Evolutionary conservation across 192 early-diverging fungal genomes (phyloP), one percentile per base, ranked within the genome.

Genomic region (Coemansia sp.): DNA sequence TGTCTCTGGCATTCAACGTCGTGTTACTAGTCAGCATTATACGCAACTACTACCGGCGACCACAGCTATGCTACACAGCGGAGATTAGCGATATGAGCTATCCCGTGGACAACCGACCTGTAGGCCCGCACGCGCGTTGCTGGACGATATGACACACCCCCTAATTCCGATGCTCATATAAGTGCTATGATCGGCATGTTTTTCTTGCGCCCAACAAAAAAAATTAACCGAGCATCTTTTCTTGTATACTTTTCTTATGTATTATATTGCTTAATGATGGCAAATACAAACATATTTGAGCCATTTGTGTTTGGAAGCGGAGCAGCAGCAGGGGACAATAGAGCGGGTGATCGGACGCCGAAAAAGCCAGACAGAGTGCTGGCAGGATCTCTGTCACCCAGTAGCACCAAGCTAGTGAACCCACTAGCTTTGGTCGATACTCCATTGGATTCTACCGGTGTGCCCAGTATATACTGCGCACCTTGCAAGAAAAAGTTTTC

Each of bases 401-500:
- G 65, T 64, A 78, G 68, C 48, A 78, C 77, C 12, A 63, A 59
- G 4, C 68, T 78, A 5, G 61, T 74, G 4, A 58, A 62, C 36
- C 67, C 73, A 8, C 44, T 53, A 14, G 19, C 41, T 11, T 31
- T 63, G 38, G 39, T 45, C 3, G 50, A 57, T 68, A 34, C 21
- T 11, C 37, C 23, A 25, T 41, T 41, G 45, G 48, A 41, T 15
- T 8, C 19, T 34, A 41, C 38, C 53, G 48, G 42, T 44, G 15
- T 38, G 2, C 17, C 0, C 27, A 62, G 29, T 48, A 58, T 19
- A 27, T 70, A 73, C 58, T 79, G 77, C 37, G 17, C 38, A 0
- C 39, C 39, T 3, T 79, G 77, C 72, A 74, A 68, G 57, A 74
- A 74, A 62, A 63, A 59, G 50, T 79, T 74, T 44, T 31, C 45